Evolutionary conservation across 495 filamentous ascomycete species (phyloP), one percentile per base, ranked within the genome.

Genomic region (Tuber borchii): DNA sequence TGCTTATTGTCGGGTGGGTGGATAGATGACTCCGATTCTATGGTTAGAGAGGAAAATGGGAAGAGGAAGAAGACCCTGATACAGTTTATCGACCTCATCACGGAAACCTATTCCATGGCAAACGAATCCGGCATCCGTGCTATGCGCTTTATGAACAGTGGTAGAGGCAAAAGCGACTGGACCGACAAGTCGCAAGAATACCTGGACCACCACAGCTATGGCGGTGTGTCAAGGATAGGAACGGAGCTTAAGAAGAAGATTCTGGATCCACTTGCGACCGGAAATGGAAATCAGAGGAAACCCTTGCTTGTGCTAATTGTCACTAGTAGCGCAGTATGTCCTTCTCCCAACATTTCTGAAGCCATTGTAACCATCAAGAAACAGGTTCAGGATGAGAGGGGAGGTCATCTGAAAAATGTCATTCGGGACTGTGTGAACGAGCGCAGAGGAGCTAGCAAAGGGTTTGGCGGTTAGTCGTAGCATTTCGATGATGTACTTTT

Each of bases 1-100:
- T 37, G 2, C 39, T 40, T 5, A 40, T 5, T 5, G 3, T 40
- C 5, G 20, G 45, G 1, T 40, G 20, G 45, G 1, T 14, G 20
- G 2, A 10, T 22, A 82, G 90, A 91, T 82, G 90, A 92, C 82
- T 90, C 88, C 82, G 88, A 88, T 37, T 91, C 91, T n/a, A 92
- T 92, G 83, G 83, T 86, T 69, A 88, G 90, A 46, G 87, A 90
- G 75, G 89, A 90, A 77, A 72, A 73, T 0, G 86, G 86, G 73
- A 83, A 88, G 68, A 87, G 90, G 51, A 89, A 89, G 83, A 84
- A 87, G 16, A 89, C 90, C 74, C 84, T 92, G 51, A 84, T 86
- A 75, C 83, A 88, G 44, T 90, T 90, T 73, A 83, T 92, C 3
- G 39, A 40, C 39, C 39, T 2, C 39, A 40, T 40, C 39, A 40